Base-by-base conservation (phyloP, 805 yeast species). In the Candida berthetii region DNA sequence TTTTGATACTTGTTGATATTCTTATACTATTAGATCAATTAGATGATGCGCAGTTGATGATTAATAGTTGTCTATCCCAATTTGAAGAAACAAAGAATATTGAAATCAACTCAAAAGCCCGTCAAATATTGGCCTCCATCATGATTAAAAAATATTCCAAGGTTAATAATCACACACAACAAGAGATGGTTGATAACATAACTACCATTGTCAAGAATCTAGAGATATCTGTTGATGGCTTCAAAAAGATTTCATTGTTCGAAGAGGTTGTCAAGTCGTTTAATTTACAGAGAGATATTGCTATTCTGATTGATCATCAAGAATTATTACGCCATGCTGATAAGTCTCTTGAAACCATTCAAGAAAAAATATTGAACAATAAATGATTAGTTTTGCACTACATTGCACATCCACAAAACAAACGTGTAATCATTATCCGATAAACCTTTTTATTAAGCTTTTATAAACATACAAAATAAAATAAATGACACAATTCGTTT, bases 221-320 rank as follows among this genome's bases (percentile, higher is more conserved):
- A 38, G 71, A 71, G 38, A 44, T 57, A 4, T 55, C 78, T n/a
- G 65, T 76, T 15, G 55, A 60, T 6, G 75, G 78, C 0, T 75
- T 68, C 53, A 68, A 65, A 40, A 57, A 53, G 38, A 52, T 65
- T 37, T 58, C 58, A 29, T 66, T 69, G 47, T 58, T 68, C 16
- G 54, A 58, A 33, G 64, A 66, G 64, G 57, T 75, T 35, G 54
- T 57, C 31, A 48, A 58, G 31, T 65, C 74, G 27, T 66, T 76
- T 40, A 55, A 56, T 28, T 48, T 71, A 16, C 74, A 74, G 48
- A 38, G 57, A 17, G 44, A 57, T 19, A 44, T 75, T 22, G 39
- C 45, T 3, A 68, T 60, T 1, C 50, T 72, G 19, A 35, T 52
- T 7, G 42, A 53, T 2, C 68, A 64, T 31, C 50, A 43, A 2